Evolutionary conservation across 345 rosid species (phyloP), one percentile per base, ranked within the genome.

Genomic region (Ricinus communis): DNA sequence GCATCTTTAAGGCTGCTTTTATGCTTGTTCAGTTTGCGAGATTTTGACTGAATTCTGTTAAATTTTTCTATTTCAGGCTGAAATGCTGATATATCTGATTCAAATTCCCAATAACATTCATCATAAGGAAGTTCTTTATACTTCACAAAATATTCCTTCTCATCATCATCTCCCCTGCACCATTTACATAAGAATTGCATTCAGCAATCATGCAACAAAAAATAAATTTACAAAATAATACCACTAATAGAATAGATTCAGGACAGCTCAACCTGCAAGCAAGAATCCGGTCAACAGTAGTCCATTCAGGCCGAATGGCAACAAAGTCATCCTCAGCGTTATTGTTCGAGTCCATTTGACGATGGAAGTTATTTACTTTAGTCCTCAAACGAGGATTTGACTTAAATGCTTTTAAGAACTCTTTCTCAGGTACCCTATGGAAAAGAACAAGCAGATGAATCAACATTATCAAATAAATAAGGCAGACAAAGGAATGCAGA

Each of bases 101-200:
- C 96, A 74, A 86, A 93, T 71, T 96, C 99, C 99, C 99, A 96
- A 68, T 96, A 93, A 71, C 98, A 93, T 81, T 96, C 99, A 79
- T 96, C 99, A 74, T 96, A 96, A 18, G 87, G 14, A 70, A 96
- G 97, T 72, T 96, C 99, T 82, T 96, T 96, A 83, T 90, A 93
- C 83, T 96, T 96, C 21, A 96, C 99, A 72, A 91, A 81, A 81
- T 92, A 96, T 76, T 96, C 93, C 80, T 82, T 87, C 81, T 83
- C 93, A n/a, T 83, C 95, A 57, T 82, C 93, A 38, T 85, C 89
- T 70, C 91, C 96, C 84, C 98, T 96, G 74, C 83, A 88, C 31
- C 80, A 82, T 75, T 68, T 47, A 81, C 53, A 83, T 57, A 50
- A 63, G 45, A 15, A 50, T 47, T 25, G 2, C 21, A 66, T 22